Conservation (phyloP, 2,329 filamentous ascomycete genomes). For the Ophiostoma populinum region DNA sequence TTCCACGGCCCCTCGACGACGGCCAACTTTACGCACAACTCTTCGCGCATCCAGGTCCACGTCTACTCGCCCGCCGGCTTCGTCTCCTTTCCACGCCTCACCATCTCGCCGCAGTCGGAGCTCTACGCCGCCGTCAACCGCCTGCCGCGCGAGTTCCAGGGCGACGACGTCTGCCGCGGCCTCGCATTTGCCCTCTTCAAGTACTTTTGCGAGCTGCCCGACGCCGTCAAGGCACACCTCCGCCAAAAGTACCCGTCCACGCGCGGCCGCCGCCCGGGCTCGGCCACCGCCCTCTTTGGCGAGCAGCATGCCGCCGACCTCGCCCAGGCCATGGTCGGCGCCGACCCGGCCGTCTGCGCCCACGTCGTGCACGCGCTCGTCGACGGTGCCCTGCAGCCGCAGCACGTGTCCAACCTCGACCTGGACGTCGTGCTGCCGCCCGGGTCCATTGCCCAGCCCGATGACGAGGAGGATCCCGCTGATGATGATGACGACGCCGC, state of each 20-base stretch:
- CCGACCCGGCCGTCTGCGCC: conserved; percentile 57
- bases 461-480: conserved; percentile 21
- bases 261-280: conserved; percentile 40
- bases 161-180: conserved; percentile 80
- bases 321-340: conserved; percentile 65
- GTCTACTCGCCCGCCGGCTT: conserved; percentile 80
- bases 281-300: conserved; percentile 56
- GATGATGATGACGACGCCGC: conserved; percentile 46
- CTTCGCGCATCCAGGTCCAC: conserved; percentile 87
- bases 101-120: conserved; percentile 80
- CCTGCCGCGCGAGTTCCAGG: conserved; percentile 84
- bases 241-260: conserved; percentile 37
- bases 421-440: conserved; percentile 73
- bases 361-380: conserved; percentile 51
- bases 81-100: conserved; percentile 77
- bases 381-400: conserved; percentile 60
- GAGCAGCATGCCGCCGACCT: conserved; percentile 88
- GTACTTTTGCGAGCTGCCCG: conserved; percentile 79
- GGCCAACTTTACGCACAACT: conserved; percentile 70
- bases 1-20: conserved; percentile 89
- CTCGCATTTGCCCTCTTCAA: conserved; percentile 86
- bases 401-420: conserved; percentile 71
- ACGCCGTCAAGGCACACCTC: conserved; percentile 56
- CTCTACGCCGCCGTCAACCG: conserved; percentile 82
- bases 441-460: conserved; percentile 38